Percentiles rank a stretch among this genome's conserved stretches.
Evolutionary conservation across 2,329 filamentous ascomycete genomes (phyloP).

Genomic region (Penicillium sp.): DNA sequence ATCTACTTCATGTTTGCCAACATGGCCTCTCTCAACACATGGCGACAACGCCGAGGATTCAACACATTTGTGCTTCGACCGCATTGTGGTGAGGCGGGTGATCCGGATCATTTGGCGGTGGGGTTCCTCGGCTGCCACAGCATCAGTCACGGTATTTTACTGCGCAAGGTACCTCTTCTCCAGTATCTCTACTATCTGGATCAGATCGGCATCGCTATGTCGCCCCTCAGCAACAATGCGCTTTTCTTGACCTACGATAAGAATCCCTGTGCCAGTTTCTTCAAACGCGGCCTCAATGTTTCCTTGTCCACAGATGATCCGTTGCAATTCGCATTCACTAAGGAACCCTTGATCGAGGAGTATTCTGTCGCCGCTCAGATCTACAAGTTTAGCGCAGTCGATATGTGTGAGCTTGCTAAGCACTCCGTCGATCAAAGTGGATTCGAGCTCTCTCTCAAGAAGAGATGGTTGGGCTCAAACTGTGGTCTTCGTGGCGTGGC

Average conservation of each 20-base stretch:
- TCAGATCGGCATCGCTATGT: conserved; percentile 98
- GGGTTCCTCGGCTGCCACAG: conserved; percentile 90
- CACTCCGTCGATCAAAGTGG: conserved; percentile 93
- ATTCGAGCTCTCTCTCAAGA: conserved; percentile 82
- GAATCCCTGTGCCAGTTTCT: conserved; percentile 94
- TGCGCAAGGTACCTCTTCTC: conserved; percentile 87
- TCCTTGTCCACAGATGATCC: conserved; percentile 96
- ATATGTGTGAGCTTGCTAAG: conserved; percentile 97
- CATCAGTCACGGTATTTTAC: conserved; percentile 87
- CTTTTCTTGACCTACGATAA: conserved; percentile 94
- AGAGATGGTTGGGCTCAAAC: conserved; percentile 79
- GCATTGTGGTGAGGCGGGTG: conserved; percentile 93
- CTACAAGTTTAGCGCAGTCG: conserved; percentile 91
- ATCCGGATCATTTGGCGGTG: conserved; percentile 91
- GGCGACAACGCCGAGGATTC: conserved; percentile 85
- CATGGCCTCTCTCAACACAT: conserved; percentile 84
- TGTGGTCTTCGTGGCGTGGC: conserved; percentile 71
- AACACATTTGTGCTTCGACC: conserved; percentile 91
- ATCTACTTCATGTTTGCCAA: conserved; percentile 97
- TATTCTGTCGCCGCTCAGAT: conserved; percentile 98
- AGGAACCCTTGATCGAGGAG: conserved; percentile 95
- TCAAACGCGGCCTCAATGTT: conserved; percentile 88
- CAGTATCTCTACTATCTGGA: conserved; percentile 98
- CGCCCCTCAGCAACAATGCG: conserved; percentile 96
- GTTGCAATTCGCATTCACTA: conserved; percentile 95